These are phyloP conservation scores for Streptanthus diversifolius DNA, from an alignment of 345 rosid genomes.

Conservation along the genomic window DNA sequence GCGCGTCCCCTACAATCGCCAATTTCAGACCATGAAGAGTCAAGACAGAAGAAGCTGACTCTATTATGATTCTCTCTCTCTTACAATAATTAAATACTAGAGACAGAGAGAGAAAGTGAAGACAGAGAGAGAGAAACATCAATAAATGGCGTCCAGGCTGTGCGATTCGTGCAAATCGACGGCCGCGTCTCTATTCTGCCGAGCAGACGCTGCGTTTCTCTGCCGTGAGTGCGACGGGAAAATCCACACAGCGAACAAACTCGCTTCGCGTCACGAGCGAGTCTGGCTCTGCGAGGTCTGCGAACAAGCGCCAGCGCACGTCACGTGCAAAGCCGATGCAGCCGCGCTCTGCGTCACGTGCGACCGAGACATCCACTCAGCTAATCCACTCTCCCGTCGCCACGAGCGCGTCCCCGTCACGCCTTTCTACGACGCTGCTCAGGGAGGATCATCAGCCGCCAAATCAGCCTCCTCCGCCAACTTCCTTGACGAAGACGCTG, in stretches of 20 bases:
- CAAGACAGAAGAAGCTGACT: constrained; percentile 9
- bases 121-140: constrained; percentile 19
- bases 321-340: constrained; percentile 95
- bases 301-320: constrained; percentile 89
- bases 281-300: constrained; percentile 85
- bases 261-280: constrained; percentile 89
- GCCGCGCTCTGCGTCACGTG: constrained; percentile 85
- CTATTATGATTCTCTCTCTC: background rate
- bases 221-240: constrained; percentile 74
- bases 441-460: constrained; percentile 5
- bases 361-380: constrained; percentile 93
- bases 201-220: constrained; percentile 86
- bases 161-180: constrained; percentile 88
- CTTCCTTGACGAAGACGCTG: constrained; percentile 45
- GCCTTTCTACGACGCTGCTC: constrained; percentile 53
- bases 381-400: constrained; percentile 75
- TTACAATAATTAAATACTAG: background rate
- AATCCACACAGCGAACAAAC: constrained; percentile 87
- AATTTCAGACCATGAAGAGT: constrained; percentile 22
- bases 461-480: constrained; percentile 36
- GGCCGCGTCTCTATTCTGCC: constrained; percentile 70
- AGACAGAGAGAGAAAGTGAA: background rate
- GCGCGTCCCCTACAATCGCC: constrained; percentile 1
- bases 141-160: constrained; percentile 54
- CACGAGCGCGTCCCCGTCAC: constrained; percentile 76